Evolutionary conservation across 2,329 filamentous ascomycete species (phyloP).

Genomic region (Xylariaceae sp.): DNA sequence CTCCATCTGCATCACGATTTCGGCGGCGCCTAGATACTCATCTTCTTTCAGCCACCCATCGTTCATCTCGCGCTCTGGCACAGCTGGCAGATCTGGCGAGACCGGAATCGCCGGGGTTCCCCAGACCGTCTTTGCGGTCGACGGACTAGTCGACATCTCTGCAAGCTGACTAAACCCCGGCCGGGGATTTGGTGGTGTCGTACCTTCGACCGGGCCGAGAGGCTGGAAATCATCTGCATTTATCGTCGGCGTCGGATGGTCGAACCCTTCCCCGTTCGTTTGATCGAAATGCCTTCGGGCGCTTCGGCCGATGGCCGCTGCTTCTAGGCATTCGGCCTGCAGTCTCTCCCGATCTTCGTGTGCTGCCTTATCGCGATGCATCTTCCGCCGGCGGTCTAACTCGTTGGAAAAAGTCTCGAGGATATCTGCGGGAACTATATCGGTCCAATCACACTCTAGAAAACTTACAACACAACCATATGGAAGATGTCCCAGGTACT

Average conservation of each 20-base stretch:
- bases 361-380: slow-evolving; percentile 79
- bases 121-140: slow-evolving; percentile 81
- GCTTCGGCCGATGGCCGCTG: slow-evolving; percentile 65
- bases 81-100: slow-evolving; percentile 56
- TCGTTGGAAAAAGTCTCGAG: slow-evolving; percentile 77
- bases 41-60: slow-evolving; percentile 90
- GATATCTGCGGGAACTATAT: slow-evolving; percentile 75
- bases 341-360: slow-evolving; percentile 85
- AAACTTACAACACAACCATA: slow-evolving; percentile 91
- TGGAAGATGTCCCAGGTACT: slow-evolving; percentile 85
- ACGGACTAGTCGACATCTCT: slow-evolving; percentile 80
- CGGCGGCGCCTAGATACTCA: slow-evolving; percentile 66
- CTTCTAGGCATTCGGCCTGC: slow-evolving; percentile 79
- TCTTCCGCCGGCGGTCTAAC: slow-evolving; percentile 74
- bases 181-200: slow-evolving; percentile 59
- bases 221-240: slow-evolving; percentile 68
- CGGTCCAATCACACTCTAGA: slow-evolving; percentile 92
- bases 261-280: slow-evolving; percentile 45
- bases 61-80: slow-evolving; percentile 50
- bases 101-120: slow-evolving; percentile 73
- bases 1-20: slow-evolving; percentile 62
- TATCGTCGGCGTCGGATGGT: slow-evolving; percentile 45
- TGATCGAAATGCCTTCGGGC: slow-evolving; percentile 44
- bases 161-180: slow-evolving; percentile 70
- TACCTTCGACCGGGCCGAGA: slow-evolving; percentile 52